Base-by-base conservation (phyloP, 768 basidiomycete genomes). In the Mycena capillaripes region DNA sequence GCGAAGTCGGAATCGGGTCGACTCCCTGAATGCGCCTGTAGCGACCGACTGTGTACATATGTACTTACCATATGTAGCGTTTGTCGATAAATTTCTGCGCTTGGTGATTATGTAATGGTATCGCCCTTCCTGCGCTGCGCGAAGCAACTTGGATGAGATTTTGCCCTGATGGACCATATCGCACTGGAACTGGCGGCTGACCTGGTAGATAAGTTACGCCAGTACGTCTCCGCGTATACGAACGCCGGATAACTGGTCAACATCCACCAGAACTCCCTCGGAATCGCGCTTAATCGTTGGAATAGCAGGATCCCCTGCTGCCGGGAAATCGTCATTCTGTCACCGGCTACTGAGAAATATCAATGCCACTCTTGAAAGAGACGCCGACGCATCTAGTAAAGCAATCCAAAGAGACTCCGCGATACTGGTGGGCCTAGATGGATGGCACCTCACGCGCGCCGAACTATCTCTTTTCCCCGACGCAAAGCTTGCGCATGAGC, bases 371-470 rank as follows among this genome's bases (percentile, higher is more conserved):
- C 62, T 40, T 38, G 21, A 60, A 73, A 65, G 38, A 69, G 56
- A 17, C 55, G 8, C 10, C 23, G 21, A 34, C 11, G 32, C 61
- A 19, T 52, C 46, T 50, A 21, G 34, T 30, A 6, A 44, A 44
- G 7, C 42, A 16, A 40, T 29, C 25, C 29, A 34, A 44, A 44
- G 27, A 77, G 69, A 44, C 73, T 79, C 73, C 32, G 94, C 91
- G 6, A 85, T 93, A 36, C 87, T 95, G 50, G 89, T 98, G 12
- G 90, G 93, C 9, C 85, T 96, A 44, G 97, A 98, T 78, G 97
- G 97, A 14, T 99, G 96, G 96, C 97, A 99, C 80, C 86, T 93
- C 70, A 89, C 94, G 21, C 90, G 95, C 27, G 88, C 90, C 5
- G 90, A 94, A 73, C 89, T 99, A 30, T 95, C 95, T 76, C 78